phyloP scores from a whole-genome alignment of 148 eudicot species.

The Simmondsia chinensis region DNA sequence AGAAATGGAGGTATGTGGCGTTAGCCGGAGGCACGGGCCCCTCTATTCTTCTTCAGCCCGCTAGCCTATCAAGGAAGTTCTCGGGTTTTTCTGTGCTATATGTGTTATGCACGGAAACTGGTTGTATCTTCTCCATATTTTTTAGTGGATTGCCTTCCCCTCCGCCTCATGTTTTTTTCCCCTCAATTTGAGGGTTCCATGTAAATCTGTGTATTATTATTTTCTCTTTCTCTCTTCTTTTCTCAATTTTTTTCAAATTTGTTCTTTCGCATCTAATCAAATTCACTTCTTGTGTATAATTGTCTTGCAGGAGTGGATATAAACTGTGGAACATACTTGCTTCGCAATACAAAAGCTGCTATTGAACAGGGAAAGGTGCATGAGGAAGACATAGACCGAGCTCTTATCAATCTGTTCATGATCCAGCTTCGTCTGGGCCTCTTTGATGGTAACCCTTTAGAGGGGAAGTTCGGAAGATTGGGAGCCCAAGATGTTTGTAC shows the following conservation, averaged over 20 bases:
- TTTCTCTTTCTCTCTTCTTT: too few relatives aligned
- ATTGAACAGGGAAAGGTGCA: slow-evolving; percentile 54
- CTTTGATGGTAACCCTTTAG: slow-evolving; percentile 62
- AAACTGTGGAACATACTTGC: slow-evolving; percentile 87
- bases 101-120: too few relatives aligned
- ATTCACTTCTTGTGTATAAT: too few relatives aligned
- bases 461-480: slow-evolving; percentile 42
- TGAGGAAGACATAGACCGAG: slow-evolving; percentile 69
- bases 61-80: too few relatives aligned
- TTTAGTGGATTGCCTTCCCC: neutral
- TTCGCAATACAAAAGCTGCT: slow-evolving; percentile 53
- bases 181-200: too few relatives aligned
- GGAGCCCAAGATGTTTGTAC: slow-evolving; percentile 72
- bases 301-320: slow-evolving; percentile 66
- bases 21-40: too few relatives aligned
- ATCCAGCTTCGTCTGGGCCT: slow-evolving; percentile 79
- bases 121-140: neutral
- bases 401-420: slow-evolving; percentile 60
- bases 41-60: too few relatives aligned
- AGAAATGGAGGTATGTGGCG: too few relatives aligned
- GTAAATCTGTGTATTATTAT: too few relatives aligned
- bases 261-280: too few relatives aligned
- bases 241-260: too few relatives aligned
- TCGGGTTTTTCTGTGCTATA: too few relatives aligned
- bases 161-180: neutral